These are phyloP conservation scores for Penicillium soppii DNA, from an alignment of 495 filamentous ascomycete species.

Conservation along the genomic window DNA sequence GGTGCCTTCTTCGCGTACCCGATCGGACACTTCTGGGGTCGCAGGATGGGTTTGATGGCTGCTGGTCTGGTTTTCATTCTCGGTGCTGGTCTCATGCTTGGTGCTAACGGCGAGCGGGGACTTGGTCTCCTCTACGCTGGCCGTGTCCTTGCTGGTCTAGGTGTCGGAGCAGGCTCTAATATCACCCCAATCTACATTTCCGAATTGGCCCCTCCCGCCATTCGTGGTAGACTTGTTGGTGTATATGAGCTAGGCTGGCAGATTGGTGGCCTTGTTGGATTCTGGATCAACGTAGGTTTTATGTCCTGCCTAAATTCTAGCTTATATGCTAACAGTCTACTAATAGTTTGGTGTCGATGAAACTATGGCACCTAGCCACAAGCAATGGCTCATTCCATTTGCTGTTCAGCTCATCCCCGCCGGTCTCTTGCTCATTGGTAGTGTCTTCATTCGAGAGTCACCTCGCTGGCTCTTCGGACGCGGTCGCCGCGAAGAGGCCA, in stretches of 20 bases:
- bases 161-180: conserved; percentile 74
- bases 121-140: conserved; percentile 66
- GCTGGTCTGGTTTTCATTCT: conserved; percentile 58
- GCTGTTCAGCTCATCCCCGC: conserved; percentile 57
- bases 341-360: conserved; percentile 40
- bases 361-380: conserved; percentile 29
- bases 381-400: conserved; percentile 59
- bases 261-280: conserved; percentile 70
- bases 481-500: conserved; percentile 52
- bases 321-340: conserved; percentile 1
- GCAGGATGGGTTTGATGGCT: conserved; percentile 50
- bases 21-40: conserved; percentile 55
- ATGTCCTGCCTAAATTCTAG: background rate
- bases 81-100: conserved; percentile 64
- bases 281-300: conserved; percentile 62
- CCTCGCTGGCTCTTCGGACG: conserved; percentile 59
- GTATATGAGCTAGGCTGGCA: conserved; percentile 77
- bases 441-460: conserved; percentile 52
- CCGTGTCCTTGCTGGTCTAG: conserved; percentile 70
- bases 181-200: conserved; percentile 79
- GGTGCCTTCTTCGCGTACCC: conserved; percentile 58
- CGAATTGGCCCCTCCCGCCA: conserved; percentile 77
- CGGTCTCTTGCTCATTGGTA: conserved; percentile 47
- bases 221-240: conserved; percentile 75
- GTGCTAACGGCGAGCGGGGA: conserved; percentile 55